Evolutionary conservation across 2,329 filamentous ascomycete genomes (phyloP).

Genomic region (Clonostachys solani): DNA sequence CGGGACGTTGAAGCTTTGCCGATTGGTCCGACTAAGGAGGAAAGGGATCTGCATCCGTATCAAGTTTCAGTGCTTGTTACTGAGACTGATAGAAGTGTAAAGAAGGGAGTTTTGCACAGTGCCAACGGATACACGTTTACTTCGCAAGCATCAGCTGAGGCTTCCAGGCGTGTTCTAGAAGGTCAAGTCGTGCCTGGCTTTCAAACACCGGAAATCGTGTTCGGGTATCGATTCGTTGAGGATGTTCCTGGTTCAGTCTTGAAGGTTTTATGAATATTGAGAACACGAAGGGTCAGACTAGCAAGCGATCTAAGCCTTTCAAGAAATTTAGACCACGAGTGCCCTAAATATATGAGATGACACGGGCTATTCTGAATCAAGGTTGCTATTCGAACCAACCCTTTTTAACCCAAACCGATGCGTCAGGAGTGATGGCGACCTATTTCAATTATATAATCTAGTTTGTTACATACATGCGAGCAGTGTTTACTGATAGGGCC

Average conservation of each 20-base stretch:
- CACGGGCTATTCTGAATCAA: no score
- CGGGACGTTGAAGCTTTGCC: conserved; percentile 4
- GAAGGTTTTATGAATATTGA: neutral
- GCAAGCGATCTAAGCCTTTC: no score
- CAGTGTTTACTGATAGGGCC: no score
- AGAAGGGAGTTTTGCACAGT: conserved; percentile 8
- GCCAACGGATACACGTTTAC: conserved; percentile 15
- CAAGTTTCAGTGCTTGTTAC: conserved; percentile 9
- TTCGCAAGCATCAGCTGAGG: conserved; percentile 7
- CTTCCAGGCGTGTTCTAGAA: conserved; percentile 5
- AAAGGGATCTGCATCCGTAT: conserved; percentile 9
- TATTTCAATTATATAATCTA: no score
- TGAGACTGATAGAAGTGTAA: conserved; percentile 1
- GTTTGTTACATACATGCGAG: no score
- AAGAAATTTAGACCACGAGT: no score
- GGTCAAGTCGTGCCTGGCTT: conserved; percentile 8
- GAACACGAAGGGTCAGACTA: no score
- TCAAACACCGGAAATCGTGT: conserved; percentile 9
- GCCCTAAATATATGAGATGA: no score
- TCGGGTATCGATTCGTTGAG: conserved; percentile 8
- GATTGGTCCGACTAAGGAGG: conserved; percentile 8
- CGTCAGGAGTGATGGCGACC: no score
- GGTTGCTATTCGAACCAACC: no score
- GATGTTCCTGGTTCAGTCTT: conserved; percentile 2
- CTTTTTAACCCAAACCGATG: no score